Conservation (phyloP, 371 early-diverging fungal species). For the Capniomyces stellatus region DNA sequence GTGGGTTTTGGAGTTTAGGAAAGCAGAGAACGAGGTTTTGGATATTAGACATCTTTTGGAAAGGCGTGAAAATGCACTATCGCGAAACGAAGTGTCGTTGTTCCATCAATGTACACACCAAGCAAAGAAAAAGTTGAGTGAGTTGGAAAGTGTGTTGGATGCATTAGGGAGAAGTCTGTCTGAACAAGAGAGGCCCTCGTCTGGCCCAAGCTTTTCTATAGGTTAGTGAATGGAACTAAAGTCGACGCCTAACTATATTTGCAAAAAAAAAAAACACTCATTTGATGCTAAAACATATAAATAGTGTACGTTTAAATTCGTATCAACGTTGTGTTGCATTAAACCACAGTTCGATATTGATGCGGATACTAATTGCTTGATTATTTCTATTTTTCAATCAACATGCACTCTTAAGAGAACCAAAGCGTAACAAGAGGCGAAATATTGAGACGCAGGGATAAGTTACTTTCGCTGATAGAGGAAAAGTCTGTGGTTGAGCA, state of each 20-base stretch:
- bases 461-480: constrained; percentile 46
- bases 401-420: too few relatives aligned
- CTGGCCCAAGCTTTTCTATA: too few relatives aligned
- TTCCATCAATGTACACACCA: constrained; percentile 54
- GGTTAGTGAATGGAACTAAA: too few relatives aligned
- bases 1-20: constrained; percentile 70
- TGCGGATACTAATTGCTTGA: too few relatives aligned
- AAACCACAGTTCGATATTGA: too few relatives aligned
- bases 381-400: too few relatives aligned
- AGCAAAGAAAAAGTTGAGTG: constrained; percentile 46
- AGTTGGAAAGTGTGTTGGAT: constrained; percentile 36
- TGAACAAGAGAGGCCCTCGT: not conserved
- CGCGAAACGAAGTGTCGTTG: constrained; percentile 48
- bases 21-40: constrained; percentile 34
- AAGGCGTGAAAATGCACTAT: constrained; percentile 44
- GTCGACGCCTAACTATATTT: too few relatives aligned
- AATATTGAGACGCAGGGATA: constrained; percentile 51
- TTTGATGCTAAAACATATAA: too few relatives aligned
- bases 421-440: constrained; percentile 43
- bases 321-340: too few relatives aligned
- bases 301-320: too few relatives aligned
- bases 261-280: too few relatives aligned
- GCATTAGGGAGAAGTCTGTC: constrained; percentile 28
- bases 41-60: constrained; percentile 52
- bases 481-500: constrained; percentile 30